phyloP scores from a whole-genome alignment of 805 yeast genomes.

The Barnettozyma sucrosica region DNA sequence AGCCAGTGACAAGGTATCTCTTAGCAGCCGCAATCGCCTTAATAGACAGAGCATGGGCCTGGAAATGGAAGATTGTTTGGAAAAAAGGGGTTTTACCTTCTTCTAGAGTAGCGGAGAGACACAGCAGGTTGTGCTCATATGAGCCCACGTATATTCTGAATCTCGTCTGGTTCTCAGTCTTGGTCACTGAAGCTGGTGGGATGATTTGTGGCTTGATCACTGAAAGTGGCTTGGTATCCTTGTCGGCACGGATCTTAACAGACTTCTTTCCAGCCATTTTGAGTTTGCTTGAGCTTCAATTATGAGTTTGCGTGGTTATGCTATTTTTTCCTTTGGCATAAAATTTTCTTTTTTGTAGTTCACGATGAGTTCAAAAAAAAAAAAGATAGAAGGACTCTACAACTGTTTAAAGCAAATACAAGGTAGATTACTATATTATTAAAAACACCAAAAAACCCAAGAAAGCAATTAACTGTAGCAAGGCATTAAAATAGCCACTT shows the following conservation, averaged over 20 bases:
- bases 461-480: neutral
- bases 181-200: constrained; percentile 6
- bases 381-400: too few relatives aligned
- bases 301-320: neutral
- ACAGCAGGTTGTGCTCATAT: constrained; percentile 86
- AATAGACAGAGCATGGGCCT: constrained; percentile 87
- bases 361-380: neutral
- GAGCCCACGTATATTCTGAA: constrained; percentile 91
- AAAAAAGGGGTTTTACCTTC: constrained; percentile 54
- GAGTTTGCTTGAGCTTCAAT: neutral
- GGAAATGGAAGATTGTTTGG: constrained; percentile 92
- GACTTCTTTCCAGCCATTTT: constrained; percentile 11
- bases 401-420: neutral
- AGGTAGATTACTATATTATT: neutral
- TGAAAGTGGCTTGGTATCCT: constrained; percentile 8
- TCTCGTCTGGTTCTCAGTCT: constrained; percentile 23
- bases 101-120: constrained; percentile 69
- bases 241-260: constrained; percentile 2
- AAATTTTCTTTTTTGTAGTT: constrained; percentile 1
- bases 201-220: constrained; percentile 24
- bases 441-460: neutral
- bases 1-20: constrained; percentile 85
- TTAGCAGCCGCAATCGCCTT: constrained; percentile 78
- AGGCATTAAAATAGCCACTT: neutral
- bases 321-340: neutral